A percentile compares a stretch with the other conserved stretches of the same genome.
Evolutionary conservation across 2,329 filamentous ascomycete genomes (phyloP).

Genomic region (Lachnellula arida): DNA sequence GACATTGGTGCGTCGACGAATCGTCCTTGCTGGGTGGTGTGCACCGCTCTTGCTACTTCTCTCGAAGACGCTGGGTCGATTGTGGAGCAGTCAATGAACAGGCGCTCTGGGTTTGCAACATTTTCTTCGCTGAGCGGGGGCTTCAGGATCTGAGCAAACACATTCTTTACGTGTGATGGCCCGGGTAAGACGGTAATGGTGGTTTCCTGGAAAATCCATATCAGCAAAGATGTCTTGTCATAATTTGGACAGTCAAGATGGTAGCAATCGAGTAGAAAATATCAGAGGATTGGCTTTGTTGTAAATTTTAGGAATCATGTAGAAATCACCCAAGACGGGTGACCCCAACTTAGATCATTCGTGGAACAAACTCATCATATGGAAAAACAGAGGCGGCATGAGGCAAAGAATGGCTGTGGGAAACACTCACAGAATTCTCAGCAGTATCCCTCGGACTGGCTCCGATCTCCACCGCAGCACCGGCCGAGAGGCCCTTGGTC

Average conservation of each 20-base stretch:
- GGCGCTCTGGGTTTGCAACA: slow-evolving; percentile 51
- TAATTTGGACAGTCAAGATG: background rate
- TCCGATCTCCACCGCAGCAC: slow-evolving; percentile 50
- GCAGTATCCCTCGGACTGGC: slow-evolving; percentile 56
- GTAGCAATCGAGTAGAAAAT: slow-evolving; percentile 13
- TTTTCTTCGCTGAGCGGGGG: slow-evolving; percentile 46
- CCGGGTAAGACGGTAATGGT: slow-evolving; percentile 88
- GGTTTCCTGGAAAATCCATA: slow-evolving; percentile 56
- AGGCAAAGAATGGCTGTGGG: background rate
- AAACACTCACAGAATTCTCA: slow-evolving; percentile 57
- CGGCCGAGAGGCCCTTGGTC: slow-evolving; percentile 31
- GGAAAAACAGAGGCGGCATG: slow-evolving; percentile 1
- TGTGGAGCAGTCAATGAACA: slow-evolving; percentile 95
- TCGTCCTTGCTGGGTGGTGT: slow-evolving; percentile 59
- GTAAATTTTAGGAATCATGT: slow-evolving; percentile 54
- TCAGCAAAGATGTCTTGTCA: slow-evolving; percentile 7
- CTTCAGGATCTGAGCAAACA: slow-evolving; percentile 72
- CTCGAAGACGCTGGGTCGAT: slow-evolving; percentile 87
- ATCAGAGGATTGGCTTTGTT: slow-evolving; percentile 75
- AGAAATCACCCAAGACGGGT: slow-evolving; percentile 46
- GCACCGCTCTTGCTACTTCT: slow-evolving; percentile 67
- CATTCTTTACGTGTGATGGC: slow-evolving; percentile 77
- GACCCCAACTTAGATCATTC: slow-evolving; percentile 72
- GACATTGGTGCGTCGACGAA: slow-evolving; percentile 98
- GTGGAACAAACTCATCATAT: slow-evolving; percentile 50